Percentiles rank a stretch among this genome's conserved stretches.
These are phyloP conservation scores for Exophiala aquamarina DNA, from an alignment of 2,329 filamentous ascomycete species.

Conservation along the genomic window DNA sequence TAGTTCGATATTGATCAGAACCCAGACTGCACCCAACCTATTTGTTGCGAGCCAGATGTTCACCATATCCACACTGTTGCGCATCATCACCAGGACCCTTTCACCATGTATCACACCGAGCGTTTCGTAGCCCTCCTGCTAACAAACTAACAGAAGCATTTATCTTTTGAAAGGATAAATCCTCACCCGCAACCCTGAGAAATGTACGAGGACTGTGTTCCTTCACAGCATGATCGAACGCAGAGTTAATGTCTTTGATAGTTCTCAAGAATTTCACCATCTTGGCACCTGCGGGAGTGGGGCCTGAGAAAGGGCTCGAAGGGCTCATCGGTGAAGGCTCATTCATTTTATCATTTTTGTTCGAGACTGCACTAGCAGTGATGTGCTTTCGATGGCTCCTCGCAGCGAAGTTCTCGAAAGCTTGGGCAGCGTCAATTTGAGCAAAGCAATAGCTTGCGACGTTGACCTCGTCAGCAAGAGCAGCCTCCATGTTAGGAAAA, in stretches of 20 bases:
- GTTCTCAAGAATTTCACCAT: too few relatives aligned
- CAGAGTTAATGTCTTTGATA: constrained; percentile 4
- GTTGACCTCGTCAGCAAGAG: constrained; percentile 12
- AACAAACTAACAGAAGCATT: constrained; percentile 7
- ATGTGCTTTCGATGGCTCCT: background rate
- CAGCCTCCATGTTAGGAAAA: constrained; percentile 13
- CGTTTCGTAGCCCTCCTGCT: constrained; percentile 9
- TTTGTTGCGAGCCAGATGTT: constrained; percentile 17
- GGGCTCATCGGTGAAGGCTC: too few relatives aligned
- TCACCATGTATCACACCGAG: constrained; percentile 7
- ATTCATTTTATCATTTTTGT: too few relatives aligned
- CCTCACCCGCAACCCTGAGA: constrained; percentile 5
- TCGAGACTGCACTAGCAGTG: too few relatives aligned
- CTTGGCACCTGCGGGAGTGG: too few relatives aligned
- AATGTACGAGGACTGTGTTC: constrained; percentile 4
- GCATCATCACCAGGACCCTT: constrained; percentile 8
- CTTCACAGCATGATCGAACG: constrained; percentile 3
- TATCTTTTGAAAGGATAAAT: constrained; percentile 8
- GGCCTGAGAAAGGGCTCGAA: too few relatives aligned
- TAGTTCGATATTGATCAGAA: constrained; percentile 17
- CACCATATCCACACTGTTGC: constrained; percentile 17
- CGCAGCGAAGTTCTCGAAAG: constrained; percentile 10
- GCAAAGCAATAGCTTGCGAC: constrained; percentile 18
- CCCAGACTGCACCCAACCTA: constrained; percentile 15
- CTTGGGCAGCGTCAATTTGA: constrained; percentile 13